Base-by-base conservation (phyloP, 2,329 filamentous ascomycete genomes). In the Diplodia seriata region DNA sequence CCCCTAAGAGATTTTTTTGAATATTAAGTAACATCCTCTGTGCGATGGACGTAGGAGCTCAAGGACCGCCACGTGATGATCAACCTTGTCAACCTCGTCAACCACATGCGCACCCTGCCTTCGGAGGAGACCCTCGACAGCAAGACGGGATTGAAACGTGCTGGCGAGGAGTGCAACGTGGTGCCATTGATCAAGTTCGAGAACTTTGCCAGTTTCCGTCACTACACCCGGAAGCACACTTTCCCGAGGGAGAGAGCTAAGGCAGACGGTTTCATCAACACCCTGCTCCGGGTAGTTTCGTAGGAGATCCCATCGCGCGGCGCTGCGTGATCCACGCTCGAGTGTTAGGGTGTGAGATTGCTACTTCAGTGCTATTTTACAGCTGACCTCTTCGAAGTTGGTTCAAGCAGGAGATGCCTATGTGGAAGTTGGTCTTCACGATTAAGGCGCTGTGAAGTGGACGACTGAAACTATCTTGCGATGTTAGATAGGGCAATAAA, bases 51-150 rank as follows among this genome's bases (percentile, higher is more conserved):
- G 1, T 40, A 76, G 73, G 69, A 69, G 7, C 63, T 75, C 8
- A 69, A 71, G 15, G 38, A 67, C 55, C 36, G 2, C 7, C 2
- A 11, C 8, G 57, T 62, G 12, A 49, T 47, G 40, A 62, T 62
- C 9, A 54, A 75, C 40, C 70, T 71, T n/a, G 70, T 75, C 66
- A 76, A 76, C 33, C 67, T 76, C 9, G 70, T 70, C 56, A 69
- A 73, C 53, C 56, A 76, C 3, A 70, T 76, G 26, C 74, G 74
- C 33, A 49, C 62, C 7, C 71, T 70, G 8, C 55, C 69, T 6
- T 40, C 68, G 20, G 40, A 65, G 9, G 59, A 72, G 11, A 33
- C 18, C 3, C 53, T 55, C 36, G 53, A n/a, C 53, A 55, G 20
- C 15, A 9, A 8, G 50, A n/a, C 69, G 66, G 8, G 4, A 31